Base-by-base conservation (phyloP, 2,329 filamentous ascomycete species). In the Fusarium sp. region DNA sequence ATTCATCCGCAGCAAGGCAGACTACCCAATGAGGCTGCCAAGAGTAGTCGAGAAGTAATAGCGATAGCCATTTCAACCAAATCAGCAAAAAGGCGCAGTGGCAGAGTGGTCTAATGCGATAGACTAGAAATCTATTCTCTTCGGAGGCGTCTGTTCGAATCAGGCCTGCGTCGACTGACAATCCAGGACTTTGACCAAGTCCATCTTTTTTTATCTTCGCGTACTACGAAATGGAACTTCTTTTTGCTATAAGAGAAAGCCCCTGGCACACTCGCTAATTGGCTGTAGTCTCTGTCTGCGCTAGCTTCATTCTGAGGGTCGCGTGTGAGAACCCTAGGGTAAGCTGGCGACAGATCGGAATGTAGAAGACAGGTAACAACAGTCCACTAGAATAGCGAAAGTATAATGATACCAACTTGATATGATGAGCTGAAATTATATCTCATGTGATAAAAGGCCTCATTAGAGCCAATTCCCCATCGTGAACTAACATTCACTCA, bases 81-180 rank as follows among this genome's bases (percentile, higher is more conserved):
- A 55, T 59, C 31, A 46, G 42, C 21, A 16, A 14, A 8, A 64
- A 58, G 62, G 62, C 62, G 52, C 55, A 53, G 62, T 65, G 62
- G 62, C 62, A 64, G 62, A 65, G 62, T 65, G 62, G 62, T 65
- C 62, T 65, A 65, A 65, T 64, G 62, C 62, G 62, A 65, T 64
- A 65, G 60, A 65, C 62, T 65, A 64, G 62, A 65, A 65, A 65
- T 65, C 60, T 65, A 65, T 65, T 65, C 62, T 62, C 61, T 37
- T 65, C 62, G 59, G 59, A 62, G 62, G 59, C 62, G 59, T 65
- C 62, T 65, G 62, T 65, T 65, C 62, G 62, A 65, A 65, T 65
- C 62, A 65, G 62, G 62, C 59, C 62, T 45, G 55, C 52, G 62
- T 65, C 61, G 61, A 64, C 3, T 10, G 2, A 42, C 14, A 28